These are phyloP conservation scores for Acephala macrosclerotiorum DNA, from an alignment of 2,329 filamentous ascomycete genomes.

Conservation along the genomic window DNA sequence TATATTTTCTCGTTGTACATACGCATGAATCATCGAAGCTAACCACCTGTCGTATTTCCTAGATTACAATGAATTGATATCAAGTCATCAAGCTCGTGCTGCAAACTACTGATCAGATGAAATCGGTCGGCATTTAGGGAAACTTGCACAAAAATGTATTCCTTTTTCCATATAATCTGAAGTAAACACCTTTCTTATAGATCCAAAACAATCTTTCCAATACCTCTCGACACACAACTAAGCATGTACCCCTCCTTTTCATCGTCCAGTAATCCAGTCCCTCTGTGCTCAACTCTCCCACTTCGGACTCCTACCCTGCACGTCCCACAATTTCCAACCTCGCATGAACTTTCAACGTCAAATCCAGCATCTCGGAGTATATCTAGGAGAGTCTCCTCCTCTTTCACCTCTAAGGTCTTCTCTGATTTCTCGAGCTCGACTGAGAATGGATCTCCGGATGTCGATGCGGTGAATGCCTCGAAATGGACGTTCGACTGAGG, in stretches of 20 bases:
- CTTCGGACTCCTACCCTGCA: conserved; percentile 48
- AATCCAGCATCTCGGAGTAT: conserved; percentile 48
- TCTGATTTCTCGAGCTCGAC: conserved; percentile 55
- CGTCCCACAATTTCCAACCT: conserved; percentile 51
- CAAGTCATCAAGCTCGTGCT: too few species aligned
- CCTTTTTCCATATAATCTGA: too few species aligned
- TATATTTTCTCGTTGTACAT: too few species aligned
- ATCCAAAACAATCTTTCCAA: conserved; percentile 30
- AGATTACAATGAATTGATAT: too few species aligned
- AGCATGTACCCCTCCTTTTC: conserved; percentile 41
- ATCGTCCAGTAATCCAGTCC: conserved; percentile 45
- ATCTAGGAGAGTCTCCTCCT: conserved; percentile 50
- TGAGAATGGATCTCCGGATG: conserved; percentile 65
- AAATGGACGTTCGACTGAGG: conserved; percentile 61
- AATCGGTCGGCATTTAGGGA: too few species aligned
- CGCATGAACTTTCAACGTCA: conserved; percentile 50
- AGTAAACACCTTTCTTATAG: neutral
- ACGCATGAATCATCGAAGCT: too few species aligned
- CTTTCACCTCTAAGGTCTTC: conserved; percentile 51
- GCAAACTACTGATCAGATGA: too few species aligned
- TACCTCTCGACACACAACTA: conserved; percentile 32
- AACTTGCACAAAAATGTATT: too few species aligned
- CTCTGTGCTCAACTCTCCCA: conserved; percentile 48
- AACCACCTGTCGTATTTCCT: too few species aligned
- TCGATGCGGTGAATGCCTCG: conserved; percentile 62